A percentile compares a stretch with the other conserved stretches of the same genome.
phyloP scores from a whole-genome alignment of 2,329 filamentous ascomycete genomes.

The Canariomyces notabilis region DNA sequence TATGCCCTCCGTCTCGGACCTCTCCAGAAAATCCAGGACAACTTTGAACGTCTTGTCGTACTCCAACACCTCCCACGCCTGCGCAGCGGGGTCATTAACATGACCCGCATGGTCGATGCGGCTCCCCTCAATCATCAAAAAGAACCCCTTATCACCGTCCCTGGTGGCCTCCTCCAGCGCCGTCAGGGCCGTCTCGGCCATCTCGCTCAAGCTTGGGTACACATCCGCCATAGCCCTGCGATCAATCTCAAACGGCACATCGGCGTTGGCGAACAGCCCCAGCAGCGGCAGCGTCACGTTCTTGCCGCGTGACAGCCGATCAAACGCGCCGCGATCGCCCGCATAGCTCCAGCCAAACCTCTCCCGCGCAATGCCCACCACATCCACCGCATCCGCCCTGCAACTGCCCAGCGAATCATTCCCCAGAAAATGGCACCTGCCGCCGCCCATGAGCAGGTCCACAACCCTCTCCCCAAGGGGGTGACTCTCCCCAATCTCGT shows the following conservation, averaged over 20 bases:
- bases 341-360: conserved; percentile 78
- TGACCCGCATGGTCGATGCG: conserved; percentile 94
- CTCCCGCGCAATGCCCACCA: conserved; percentile 66
- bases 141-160: conserved; percentile 87
- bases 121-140: conserved; percentile 96
- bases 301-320: conserved; percentile 62
- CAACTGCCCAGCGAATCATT: conserved; percentile 80
- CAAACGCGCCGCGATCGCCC: conserved; percentile 66
- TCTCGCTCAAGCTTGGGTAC: conserved; percentile 88
- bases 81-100: conserved; percentile 75
- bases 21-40: conserved; percentile 78
- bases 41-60: conserved; percentile 83
- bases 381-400: conserved; percentile 70
- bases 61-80: conserved; percentile 88
- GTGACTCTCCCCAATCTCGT: conserved; percentile 85
- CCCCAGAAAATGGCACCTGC: conserved; percentile 86
- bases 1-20: conserved; percentile 67
- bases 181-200: conserved; percentile 76
- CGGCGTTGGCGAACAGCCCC: conserved; percentile 74
- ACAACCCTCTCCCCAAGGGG: conserved; percentile 74
- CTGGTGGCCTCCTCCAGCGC: conserved; percentile 76
- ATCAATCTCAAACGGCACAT: conserved; percentile 94
- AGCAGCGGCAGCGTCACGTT: conserved; percentile 73
- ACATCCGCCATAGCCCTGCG: conserved; percentile 69
- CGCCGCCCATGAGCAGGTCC: conserved; percentile 89